A percentile compares a stretch with the other conserved stretches of the same genome.
Evolutionary conservation across 1,284 basidiomycete species (phyloP).

Genomic region (Microbotryum intermedium): DNA sequence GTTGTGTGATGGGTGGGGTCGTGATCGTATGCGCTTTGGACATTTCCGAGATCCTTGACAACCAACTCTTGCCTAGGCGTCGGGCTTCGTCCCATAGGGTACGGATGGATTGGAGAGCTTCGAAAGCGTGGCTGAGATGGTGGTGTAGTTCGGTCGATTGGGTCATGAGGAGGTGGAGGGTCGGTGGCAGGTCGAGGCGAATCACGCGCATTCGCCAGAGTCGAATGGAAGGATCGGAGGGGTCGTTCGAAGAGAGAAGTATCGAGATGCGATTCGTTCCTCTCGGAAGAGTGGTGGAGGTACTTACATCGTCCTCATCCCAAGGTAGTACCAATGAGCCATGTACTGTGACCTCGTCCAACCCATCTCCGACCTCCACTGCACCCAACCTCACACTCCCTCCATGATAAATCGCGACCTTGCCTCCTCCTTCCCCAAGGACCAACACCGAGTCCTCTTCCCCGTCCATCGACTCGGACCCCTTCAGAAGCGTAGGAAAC

Average conservation of each 20-base stretch:
- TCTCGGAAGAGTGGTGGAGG: neutral
- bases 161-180: conserved; percentile 3
- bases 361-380: neutral
- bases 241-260: neutral
- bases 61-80: conserved; percentile 25
- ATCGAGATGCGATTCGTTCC: neutral
- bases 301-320: too few relatives aligned
- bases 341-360: neutral
- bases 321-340: neutral
- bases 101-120: conserved; percentile 18
- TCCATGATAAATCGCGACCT: conserved; percentile 10
- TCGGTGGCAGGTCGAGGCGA: conserved; percentile 1
- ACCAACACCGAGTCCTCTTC: conserved; percentile 1
- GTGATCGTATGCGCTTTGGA: conserved; percentile 14
- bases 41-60: conserved; percentile 14
- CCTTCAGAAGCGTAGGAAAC: conserved; percentile 11
- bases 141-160: conserved; percentile 7
- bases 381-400: conserved; percentile 18
- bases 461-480: neutral
- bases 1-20: conserved; percentile 6
- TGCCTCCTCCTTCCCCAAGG: conserved; percentile 7
- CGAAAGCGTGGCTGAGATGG: conserved; percentile 14
- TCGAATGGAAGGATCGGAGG: neutral
- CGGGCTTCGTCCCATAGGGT: conserved; percentile 23
- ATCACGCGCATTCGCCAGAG: neutral